Percentiles rank a stretch among this genome's conserved stretches.
phyloP scores from a whole-genome alignment of 2,329 filamentous ascomycete species.

The Aspergillus candidus region DNA sequence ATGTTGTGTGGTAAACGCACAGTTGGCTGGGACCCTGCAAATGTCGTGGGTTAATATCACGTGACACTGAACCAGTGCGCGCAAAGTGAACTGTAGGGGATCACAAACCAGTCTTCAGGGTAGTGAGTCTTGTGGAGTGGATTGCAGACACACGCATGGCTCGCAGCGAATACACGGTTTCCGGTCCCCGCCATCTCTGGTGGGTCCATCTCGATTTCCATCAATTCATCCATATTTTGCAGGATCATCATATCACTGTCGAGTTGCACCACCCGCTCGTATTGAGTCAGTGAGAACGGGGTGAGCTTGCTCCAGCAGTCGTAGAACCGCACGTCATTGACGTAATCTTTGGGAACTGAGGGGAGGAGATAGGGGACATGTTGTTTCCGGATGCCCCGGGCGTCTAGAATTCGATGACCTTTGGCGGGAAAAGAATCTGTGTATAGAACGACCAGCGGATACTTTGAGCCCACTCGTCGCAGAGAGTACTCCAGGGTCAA shows the following conservation, averaged over 20 bases:
- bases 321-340: constrained; percentile 74
- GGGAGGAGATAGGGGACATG: constrained; percentile 69
- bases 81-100: neutral
- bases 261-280: constrained; percentile 72
- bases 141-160: constrained; percentile 18
- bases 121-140: constrained; percentile 17
- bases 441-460: constrained; percentile 77
- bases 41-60: constrained; percentile 12
- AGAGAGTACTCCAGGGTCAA: constrained; percentile 76
- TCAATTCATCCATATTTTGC: constrained; percentile 84
- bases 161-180: constrained; percentile 55
- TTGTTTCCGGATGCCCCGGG: constrained; percentile 63
- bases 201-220: constrained; percentile 67
- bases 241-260: constrained; percentile 82
- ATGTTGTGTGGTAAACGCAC: constrained; percentile 57
- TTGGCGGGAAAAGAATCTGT: constrained; percentile 67
- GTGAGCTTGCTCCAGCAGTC: constrained; percentile 86
- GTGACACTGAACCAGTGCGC: neutral
- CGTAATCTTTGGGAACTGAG: constrained; percentile 59
- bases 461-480: constrained; percentile 57
- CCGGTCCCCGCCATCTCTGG: constrained; percentile 48
- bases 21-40: constrained; percentile 49
- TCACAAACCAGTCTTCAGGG: constrained; percentile 35
- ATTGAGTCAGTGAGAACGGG: constrained; percentile 71
- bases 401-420: constrained; percentile 63